Conservation (phyloP, 1,284 basidiomycete genomes). For the Ganoderma resinaceum region DNA sequence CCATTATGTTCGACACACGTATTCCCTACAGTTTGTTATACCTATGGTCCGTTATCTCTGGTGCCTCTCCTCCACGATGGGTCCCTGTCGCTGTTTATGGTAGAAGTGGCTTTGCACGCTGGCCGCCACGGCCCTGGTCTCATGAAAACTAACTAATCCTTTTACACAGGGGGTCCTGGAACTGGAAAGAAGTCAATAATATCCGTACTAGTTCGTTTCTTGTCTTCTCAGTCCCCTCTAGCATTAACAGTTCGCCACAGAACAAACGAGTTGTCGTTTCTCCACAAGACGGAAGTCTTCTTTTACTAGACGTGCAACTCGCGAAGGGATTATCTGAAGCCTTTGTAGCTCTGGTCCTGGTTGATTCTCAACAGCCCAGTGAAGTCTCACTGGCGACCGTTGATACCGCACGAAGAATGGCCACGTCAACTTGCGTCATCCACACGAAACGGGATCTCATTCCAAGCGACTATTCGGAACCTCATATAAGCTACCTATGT, state of each 20-base stretch:
- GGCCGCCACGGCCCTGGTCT: not conserved
- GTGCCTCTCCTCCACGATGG: not conserved
- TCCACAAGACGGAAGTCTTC: not conserved
- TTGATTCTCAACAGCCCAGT: not conserved
- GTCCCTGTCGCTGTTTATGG: not conserved
- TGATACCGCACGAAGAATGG: not conserved
- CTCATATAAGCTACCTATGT: not conserved
- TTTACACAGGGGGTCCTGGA: not conserved
- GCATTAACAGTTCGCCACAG: not conserved
- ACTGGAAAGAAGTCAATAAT: constrained; percentile 10
- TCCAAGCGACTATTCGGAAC: constrained; percentile 1
- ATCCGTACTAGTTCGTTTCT: constrained; percentile 1
- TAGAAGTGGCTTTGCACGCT: not conserved
- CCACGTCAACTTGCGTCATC: not conserved
- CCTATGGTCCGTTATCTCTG: not conserved
- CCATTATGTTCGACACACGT: not conserved
- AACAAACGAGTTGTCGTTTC: not conserved
- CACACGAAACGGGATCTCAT: constrained; percentile 16
- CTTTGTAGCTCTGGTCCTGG: constrained; percentile 8
- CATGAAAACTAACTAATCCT: not conserved
- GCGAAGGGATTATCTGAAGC: not conserved
- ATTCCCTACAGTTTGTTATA: not conserved
- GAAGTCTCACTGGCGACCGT: not conserved
- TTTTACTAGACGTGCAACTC: not conserved
- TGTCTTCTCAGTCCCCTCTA: not conserved